Conservation (phyloP, 129 eudicot genomes). For the Solidago caesia region DNA sequence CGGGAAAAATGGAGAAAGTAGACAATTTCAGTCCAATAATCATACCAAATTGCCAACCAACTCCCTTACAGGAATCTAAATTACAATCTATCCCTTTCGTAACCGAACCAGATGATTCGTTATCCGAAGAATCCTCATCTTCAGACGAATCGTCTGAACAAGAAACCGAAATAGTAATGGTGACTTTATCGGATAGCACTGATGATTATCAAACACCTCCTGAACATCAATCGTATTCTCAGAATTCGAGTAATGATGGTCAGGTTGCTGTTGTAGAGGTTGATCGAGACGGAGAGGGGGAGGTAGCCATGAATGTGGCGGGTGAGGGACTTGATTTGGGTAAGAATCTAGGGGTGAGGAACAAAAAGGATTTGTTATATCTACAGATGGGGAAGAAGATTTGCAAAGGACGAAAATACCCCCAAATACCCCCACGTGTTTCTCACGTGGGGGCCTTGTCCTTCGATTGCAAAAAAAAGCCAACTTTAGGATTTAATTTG, state of each 20-base stretch:
- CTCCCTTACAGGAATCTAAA: conserved; percentile 40
- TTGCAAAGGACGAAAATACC: no score
- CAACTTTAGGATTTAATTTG: no score
- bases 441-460: no score
- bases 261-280: conserved; percentile 7
- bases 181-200: conserved; percentile 30
- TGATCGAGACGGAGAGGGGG: not conserved
- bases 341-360: conserved; percentile 10
- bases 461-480: no score
- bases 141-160: conserved; percentile 20
- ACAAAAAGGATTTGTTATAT: no score
- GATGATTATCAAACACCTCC: conserved; percentile 48
- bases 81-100: conserved; percentile 37
- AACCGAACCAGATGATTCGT: conserved; percentile 27
- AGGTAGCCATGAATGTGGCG: not conserved
- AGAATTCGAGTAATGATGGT: conserved; percentile 31
- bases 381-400: no score
- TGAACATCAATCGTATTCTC: conserved; percentile 23
- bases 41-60: conserved; percentile 28
- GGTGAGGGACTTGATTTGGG: conserved; percentile 16
- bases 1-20: not conserved
- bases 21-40: conserved; percentile 34
- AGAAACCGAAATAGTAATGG: conserved; percentile 31
- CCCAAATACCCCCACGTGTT: no score
- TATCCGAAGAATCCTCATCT: conserved; percentile 24